phyloP scores from a whole-genome alignment of 352 stramenopile genomes.

The Pythium pyrilobum region DNA sequence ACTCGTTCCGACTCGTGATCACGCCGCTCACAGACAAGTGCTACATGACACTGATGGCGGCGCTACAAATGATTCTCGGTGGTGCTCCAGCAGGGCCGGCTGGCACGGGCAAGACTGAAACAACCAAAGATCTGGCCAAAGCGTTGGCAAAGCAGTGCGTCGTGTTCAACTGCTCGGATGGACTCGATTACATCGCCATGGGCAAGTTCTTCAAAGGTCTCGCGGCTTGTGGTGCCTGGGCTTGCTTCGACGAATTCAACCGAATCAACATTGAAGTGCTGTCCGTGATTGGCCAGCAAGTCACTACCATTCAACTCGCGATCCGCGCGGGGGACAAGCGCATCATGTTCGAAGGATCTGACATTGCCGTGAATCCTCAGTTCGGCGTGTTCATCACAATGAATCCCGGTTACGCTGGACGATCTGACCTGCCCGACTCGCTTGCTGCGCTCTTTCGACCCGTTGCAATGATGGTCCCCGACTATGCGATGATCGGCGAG shows the following conservation, averaged over 20 bases:
- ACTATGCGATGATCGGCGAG: slow-evolving; percentile 95
- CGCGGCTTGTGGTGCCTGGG: slow-evolving; percentile 91
- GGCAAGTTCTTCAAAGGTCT: slow-evolving; percentile 93
- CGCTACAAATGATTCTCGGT: slow-evolving; percentile 93
- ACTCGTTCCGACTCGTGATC: slow-evolving; percentile 93
- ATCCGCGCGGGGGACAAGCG: slow-evolving; percentile 84
- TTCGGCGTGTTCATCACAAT: slow-evolving; percentile 96
- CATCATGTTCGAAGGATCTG: slow-evolving; percentile 92
- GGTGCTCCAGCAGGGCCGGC: slow-evolving; percentile 89
- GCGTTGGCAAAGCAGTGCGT: slow-evolving; percentile 93
- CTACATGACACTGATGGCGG: slow-evolving; percentile 94
- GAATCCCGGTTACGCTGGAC: slow-evolving; percentile 94
- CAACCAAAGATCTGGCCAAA: slow-evolving; percentile 92
- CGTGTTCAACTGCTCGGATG: slow-evolving; percentile 95
- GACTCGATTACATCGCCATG: slow-evolving; percentile 94
- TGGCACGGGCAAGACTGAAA: slow-evolving; percentile 94
- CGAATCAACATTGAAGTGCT: slow-evolving; percentile 94
- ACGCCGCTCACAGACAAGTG: slow-evolving; percentile 95
- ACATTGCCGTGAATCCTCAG: slow-evolving; percentile 91
- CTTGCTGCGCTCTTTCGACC: slow-evolving; percentile 93
- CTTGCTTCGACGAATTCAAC: slow-evolving; percentile 97
- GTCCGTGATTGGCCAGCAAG: slow-evolving; percentile 82
- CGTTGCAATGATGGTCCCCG: slow-evolving; percentile 96
- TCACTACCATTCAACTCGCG: slow-evolving; percentile 83
- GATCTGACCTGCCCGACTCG: slow-evolving; percentile 93